Evolutionary conservation across 345 rosid species (phyloP), one percentile per base, ranked within the genome.

Genomic region (Pugionium dolabratum): DNA sequence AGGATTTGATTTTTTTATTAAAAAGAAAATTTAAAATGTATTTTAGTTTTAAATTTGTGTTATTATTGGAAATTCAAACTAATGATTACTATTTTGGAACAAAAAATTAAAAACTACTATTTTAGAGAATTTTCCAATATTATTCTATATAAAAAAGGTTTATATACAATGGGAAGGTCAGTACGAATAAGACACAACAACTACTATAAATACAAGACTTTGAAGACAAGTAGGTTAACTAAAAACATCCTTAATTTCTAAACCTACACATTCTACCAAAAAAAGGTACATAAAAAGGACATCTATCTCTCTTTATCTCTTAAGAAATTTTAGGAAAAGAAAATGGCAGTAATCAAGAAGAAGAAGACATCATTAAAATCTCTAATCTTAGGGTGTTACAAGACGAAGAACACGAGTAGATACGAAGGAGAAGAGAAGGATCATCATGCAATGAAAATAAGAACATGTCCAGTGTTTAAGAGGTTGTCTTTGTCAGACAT

Each of bases 401-500:
- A 8, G 70, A 32, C 75, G 7, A 66, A 61, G 60, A 67, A 40
- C 45, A 3, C 5, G 3, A 54, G 69, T 5, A 40, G 33, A 65
- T 26, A 40, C 4, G 83, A 73, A 64, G 54, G 47, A 30, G 64
- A 57, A 2, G 51, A 56, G 4, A 54, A 71, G 9, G 72, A 43
- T 3, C 7, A 11, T 9, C 6, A 30, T 29, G 59, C 6, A 1
- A 45, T 66, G 66, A 83, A 79, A 29, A 82, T 62, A 66, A 69
- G 61, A 76, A 81, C 83, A 2, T 46, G 58, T 62, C 69, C 58
- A 3, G 58, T 4, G 27, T 78, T 82, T 33, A 67, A 55, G 34
- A 79, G 95, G 49, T 56, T 85, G 7, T 85, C 89, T 3, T 46
- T 87, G 0, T 76, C 82, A 0, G 95, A 85, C 30, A 57, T 82